Conservation (phyloP, 2,329 filamentous ascomycete species). For the Fusarium sp. region DNA sequence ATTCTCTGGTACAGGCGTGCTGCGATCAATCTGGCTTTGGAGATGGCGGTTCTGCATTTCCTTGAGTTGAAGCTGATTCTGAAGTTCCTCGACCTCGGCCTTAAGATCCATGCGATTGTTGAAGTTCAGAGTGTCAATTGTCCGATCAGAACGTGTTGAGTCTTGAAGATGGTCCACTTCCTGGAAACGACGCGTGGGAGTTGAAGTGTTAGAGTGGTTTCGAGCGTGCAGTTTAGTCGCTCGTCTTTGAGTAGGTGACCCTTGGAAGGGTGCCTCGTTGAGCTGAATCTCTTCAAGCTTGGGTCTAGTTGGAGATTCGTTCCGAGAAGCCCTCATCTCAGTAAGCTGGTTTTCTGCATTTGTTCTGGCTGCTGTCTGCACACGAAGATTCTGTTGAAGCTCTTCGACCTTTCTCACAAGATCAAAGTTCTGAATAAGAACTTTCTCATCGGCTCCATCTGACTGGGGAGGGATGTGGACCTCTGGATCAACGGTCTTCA, state of each 20-base stretch:
- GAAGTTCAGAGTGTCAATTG: slow-evolving; percentile 81
- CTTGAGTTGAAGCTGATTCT: slow-evolving; percentile 92
- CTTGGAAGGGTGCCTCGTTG: slow-evolving; percentile 79
- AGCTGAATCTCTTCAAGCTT: slow-evolving; percentile 88
- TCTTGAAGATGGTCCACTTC: slow-evolving; percentile 72
- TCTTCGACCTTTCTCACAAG: slow-evolving; percentile 88
- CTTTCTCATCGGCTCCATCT: slow-evolving; percentile 70
- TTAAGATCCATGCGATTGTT: slow-evolving; percentile 93
- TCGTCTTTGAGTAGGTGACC: slow-evolving; percentile 79
- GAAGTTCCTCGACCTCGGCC: slow-evolving; percentile 88
- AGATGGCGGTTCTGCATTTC: slow-evolving; percentile 97
- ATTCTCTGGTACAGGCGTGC: slow-evolving; percentile 70
- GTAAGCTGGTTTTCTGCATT: slow-evolving; percentile 86
- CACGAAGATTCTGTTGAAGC: slow-evolving; percentile 86
- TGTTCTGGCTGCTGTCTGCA: slow-evolving; percentile 82
- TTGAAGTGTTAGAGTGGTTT: slow-evolving; percentile 79
- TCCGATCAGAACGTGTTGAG: slow-evolving; percentile 86
- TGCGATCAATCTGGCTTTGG: slow-evolving; percentile 84
- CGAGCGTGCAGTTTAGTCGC: slow-evolving; percentile 64
- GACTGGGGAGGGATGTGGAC: slow-evolving; percentile 72
- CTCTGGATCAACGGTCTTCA: slow-evolving; percentile 88
- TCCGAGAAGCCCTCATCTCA: slow-evolving; percentile 79
- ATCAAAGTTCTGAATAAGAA: slow-evolving; percentile 80
- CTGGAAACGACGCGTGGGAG: slow-evolving; percentile 78
- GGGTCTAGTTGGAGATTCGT: slow-evolving; percentile 77